These are phyloP conservation scores for Priceomyces medius DNA, from an alignment of 805 yeast genomes.

Conservation along the genomic window DNA sequence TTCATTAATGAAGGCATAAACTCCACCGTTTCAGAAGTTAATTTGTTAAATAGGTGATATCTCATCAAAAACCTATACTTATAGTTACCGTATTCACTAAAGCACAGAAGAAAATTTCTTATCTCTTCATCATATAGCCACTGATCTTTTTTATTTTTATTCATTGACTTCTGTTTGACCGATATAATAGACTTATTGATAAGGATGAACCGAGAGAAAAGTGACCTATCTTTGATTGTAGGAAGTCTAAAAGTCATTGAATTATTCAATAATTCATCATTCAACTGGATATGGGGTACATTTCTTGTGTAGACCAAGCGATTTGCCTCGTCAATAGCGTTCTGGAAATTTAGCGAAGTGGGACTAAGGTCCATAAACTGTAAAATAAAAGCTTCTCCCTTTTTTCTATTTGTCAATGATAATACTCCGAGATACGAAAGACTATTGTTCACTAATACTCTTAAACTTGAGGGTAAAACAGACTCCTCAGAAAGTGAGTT, in stretches of 20 bases:
- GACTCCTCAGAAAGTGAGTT: not conserved
- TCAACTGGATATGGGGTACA: slow-evolving; percentile 5
- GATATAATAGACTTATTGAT: slow-evolving; percentile 6
- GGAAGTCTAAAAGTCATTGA: slow-evolving; percentile 7
- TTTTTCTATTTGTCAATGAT: not conserved
- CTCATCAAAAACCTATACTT: slow-evolving; percentile 6
- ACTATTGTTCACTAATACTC: not conserved
- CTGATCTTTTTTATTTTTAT: not conserved
- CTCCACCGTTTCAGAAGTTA: slow-evolving; percentile 1
- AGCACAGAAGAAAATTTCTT: slow-evolving; percentile 1
- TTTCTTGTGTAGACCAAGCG: not conserved
- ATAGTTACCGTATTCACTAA: slow-evolving; percentile 4
- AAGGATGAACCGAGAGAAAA: slow-evolving; percentile 4
- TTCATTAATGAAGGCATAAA: slow-evolving; percentile 7
- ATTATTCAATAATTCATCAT: not conserved
- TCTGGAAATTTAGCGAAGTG: not conserved
- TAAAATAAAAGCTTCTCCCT: not conserved
- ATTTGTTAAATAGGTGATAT: not conserved
- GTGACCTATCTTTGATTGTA: slow-evolving; percentile 7
- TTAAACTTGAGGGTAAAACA: not conserved
- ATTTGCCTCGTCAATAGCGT: not conserved
- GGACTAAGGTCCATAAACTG: not conserved
- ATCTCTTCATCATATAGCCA: slow-evolving; percentile 6
- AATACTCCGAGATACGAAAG: slow-evolving; percentile 2
- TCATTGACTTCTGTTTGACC: not conserved